Evolutionary conservation across 108 stramenopile genomes (phyloP).

Genomic region (Phaeodactylum tricornutum): DNA sequence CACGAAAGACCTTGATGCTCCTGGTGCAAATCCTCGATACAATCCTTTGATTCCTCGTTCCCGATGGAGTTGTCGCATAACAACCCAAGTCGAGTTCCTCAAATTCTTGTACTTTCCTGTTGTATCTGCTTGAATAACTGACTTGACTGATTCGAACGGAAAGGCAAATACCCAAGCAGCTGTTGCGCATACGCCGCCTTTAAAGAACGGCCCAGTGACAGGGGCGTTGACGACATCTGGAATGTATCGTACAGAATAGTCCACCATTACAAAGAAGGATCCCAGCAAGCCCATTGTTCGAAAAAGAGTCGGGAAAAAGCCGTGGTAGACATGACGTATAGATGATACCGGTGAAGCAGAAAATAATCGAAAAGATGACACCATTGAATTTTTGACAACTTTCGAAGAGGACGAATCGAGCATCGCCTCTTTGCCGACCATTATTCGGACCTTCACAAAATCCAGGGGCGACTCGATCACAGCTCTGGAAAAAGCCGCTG

Average conservation of each 20-base stretch:
- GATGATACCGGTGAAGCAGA: neutral
- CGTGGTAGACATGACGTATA: slow-evolving; percentile 9
- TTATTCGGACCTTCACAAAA: slow-evolving; percentile 20
- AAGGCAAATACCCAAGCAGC: slow-evolving; percentile 14
- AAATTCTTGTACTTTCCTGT: slow-evolving; percentile 1
- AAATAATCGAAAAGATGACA: no score
- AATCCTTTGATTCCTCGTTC: slow-evolving; percentile 7
- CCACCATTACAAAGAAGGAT: slow-evolving; percentile 15
- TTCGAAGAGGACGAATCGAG: neutral
- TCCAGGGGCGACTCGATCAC: slow-evolving; percentile 21
- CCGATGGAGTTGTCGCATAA: slow-evolving; percentile 2
- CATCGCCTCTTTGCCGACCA: slow-evolving; percentile 9
- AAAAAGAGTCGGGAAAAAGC: slow-evolving; percentile 10
- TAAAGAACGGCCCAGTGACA: slow-evolving; percentile 19
- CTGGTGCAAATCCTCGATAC: slow-evolving; percentile 19
- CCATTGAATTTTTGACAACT: neutral
- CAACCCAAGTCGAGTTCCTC: neutral
- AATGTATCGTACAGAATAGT: slow-evolving; percentile 13
- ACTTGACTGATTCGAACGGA: slow-evolving; percentile 19
- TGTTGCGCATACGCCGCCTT: slow-evolving; percentile 31
- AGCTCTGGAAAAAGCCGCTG: slow-evolving; percentile 7
- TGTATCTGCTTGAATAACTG: slow-evolving; percentile 11
- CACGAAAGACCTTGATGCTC: slow-evolving; percentile 11
- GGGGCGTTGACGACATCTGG: slow-evolving; percentile 13
- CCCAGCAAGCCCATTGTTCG: slow-evolving; percentile 13